phyloP scores from a whole-genome alignment of 2,329 filamentous ascomycete species.

The Hypomyces perniciosus region DNA sequence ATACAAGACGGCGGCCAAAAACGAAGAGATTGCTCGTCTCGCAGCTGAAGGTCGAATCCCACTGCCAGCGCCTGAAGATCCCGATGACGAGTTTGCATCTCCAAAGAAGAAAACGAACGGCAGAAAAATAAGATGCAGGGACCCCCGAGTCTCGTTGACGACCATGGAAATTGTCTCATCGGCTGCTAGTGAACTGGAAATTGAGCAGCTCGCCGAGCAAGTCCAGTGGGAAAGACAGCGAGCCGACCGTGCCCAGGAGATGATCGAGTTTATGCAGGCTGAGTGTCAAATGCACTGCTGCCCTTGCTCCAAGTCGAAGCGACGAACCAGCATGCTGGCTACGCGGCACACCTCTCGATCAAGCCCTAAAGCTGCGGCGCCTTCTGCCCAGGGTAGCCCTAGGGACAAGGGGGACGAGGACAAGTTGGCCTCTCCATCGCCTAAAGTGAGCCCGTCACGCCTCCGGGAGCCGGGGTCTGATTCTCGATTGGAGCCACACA shows the following conservation, averaged over 20 bases:
- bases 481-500: conserved; percentile 13
- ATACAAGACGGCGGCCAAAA: conserved; percentile 64
- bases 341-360: conserved; percentile 14
- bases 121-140: conserved; percentile 19
- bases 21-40: conserved; percentile 66
- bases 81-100: conserved; percentile 57
- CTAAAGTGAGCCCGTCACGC: conserved; percentile 18
- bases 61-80: conserved; percentile 48
- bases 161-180: conserved; percentile 49
- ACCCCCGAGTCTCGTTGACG: conserved; percentile 42
- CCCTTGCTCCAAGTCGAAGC: conserved; percentile 44
- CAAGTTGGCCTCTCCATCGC: conserved; percentile 18
- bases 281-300: conserved; percentile 67
- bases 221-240: conserved; percentile 56
- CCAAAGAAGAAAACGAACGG: conserved; percentile 35
- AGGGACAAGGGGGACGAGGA: conserved; percentile 18
- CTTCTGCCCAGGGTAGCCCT: conserved; percentile 5
- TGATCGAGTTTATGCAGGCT: conserved; percentile 68
- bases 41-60: conserved; percentile 66
- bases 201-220: conserved; percentile 48
- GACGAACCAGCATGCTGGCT: conserved; percentile 13
- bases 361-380: not conserved
- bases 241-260: conserved; percentile 63
- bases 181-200: conserved; percentile 49
- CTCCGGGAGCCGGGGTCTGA: conserved; percentile 16